Evolutionary conservation across 2,329 filamentous ascomycete genomes (phyloP), one percentile per base, ranked within the genome.

Genomic region (Colletotrichum coccodes): DNA sequence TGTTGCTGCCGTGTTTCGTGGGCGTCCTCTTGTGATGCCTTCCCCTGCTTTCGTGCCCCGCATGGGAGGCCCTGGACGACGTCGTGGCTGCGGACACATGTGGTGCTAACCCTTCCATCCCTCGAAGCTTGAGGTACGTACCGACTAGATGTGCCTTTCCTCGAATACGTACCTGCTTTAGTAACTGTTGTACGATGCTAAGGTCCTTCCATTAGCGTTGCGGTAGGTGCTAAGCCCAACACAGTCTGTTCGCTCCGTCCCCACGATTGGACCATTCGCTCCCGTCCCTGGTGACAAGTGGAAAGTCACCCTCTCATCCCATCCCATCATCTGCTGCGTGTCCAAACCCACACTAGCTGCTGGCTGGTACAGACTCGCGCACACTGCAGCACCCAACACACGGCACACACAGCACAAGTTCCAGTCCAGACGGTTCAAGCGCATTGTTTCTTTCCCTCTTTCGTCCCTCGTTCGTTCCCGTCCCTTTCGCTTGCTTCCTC

Each of bases 391-490:
- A 16, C 26, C 28, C 26, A 18, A 21, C 36, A 5, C 23, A 32
- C n/a, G n/a, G 54, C 54, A 36, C 40, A 36, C 36, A 38, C 9
- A 46, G n/a, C 21, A 46, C 28, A 8, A 60, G 44, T 60, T 38
- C 36, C 36, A 40, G 23, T 23, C 26, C 53, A n/a, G 53, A 26
- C 21, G 34, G 30, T 21, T 56, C 56, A 30, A 23, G 47, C 34
- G 57, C 47, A 44, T 61, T 65, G 63, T 38, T 61, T 62, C 63
- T 47, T 47, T 65, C 58, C 49, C 50, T 63, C 42, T 49, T 63
- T 53, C n/a, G 34, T 30, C 40, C 18, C 50, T 28, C 30, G 50
- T 50, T 38, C 44, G 16, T 63, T 34, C 63, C 30, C 30, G n/a
- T 52, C 11, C 47, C 56, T 40, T 30, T 67, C 44, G 38, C 63